These are phyloP conservation scores for Pseudogymnoascus destructans DNA, from an alignment of 2,329 filamentous ascomycete genomes.

Conservation along the genomic window DNA sequence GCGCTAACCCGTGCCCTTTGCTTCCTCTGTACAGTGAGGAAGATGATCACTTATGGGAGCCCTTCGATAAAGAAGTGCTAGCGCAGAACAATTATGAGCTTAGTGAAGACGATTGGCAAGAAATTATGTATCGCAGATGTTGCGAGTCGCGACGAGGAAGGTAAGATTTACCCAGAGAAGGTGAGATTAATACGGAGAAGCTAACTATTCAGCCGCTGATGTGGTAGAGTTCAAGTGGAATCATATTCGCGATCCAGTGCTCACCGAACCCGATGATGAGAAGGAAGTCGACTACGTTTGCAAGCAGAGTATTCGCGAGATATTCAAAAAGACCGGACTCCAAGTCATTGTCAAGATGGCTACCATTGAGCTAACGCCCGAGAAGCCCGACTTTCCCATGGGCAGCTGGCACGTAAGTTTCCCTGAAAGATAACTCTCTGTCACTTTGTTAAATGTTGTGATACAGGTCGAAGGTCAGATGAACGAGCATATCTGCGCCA, in stretches of 20 bases:
- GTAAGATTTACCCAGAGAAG: background rate
- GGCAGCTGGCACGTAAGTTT: constrained; percentile 33
- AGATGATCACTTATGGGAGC: constrained; percentile 5
- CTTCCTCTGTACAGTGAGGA: background rate
- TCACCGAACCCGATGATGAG: background rate
- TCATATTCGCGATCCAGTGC: background rate
- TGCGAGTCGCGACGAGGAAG: too few species aligned
- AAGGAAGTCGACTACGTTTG: constrained; percentile 9
- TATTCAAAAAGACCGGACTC: constrained; percentile 27
- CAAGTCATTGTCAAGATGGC: constrained; percentile 53
- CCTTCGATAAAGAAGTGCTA: background rate
- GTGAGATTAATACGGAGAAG: background rate
- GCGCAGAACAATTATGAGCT: background rate
- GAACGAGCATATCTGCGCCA: constrained; percentile 43
- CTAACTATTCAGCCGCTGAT: constrained; percentile 2
- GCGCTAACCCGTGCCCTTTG: background rate
- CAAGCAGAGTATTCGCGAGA: constrained; percentile 11
- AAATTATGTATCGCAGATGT: too few species aligned
- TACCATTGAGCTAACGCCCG: constrained; percentile 43
- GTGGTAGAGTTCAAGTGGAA: background rate
- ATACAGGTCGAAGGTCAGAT: constrained; percentile 29
- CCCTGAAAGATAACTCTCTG: background rate
- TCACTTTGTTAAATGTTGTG: background rate
- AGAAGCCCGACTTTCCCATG: constrained; percentile 36
- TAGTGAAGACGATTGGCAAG: background rate